phyloP scores from a whole-genome alignment of 371 early-diverging fungal species.

The Circinella umbellata region DNA sequence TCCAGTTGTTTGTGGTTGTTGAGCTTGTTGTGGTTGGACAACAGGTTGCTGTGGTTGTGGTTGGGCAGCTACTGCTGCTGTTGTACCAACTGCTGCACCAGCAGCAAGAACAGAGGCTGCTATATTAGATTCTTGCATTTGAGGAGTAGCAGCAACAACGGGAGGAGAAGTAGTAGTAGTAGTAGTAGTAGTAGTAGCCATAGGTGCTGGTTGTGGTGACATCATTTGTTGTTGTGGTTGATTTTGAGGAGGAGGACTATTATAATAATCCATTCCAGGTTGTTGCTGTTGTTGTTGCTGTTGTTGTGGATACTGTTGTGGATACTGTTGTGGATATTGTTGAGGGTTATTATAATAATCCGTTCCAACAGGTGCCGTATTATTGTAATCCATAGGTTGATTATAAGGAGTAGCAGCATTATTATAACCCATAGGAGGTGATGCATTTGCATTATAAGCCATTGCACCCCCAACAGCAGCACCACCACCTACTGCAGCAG shows the following conservation, averaged over 20 bases:
- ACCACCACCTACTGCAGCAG: background rate
- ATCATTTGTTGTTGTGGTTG: slow-evolving; percentile 9
- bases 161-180: background rate
- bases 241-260: background rate
- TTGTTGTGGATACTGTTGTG: background rate
- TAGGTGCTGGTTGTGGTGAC: background rate
- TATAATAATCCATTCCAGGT: background rate
- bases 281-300: background rate
- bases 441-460: background rate
- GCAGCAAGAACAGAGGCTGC: slow-evolving; percentile 6
- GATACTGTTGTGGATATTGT: background rate
- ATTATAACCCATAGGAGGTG: background rate
- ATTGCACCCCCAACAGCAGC: slow-evolving; percentile 6
- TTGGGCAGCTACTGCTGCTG: background rate
- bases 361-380: background rate
- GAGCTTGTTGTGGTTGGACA: background rate
- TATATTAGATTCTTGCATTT: background rate
- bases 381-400: slow-evolving; percentile 4
- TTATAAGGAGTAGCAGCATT: background rate
- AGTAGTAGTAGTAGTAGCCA: background rate
- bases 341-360: background rate
- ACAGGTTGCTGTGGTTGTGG: slow-evolving; percentile 2
- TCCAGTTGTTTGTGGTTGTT: slow-evolving; percentile 2
- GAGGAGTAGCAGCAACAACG: background rate
- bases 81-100: slow-evolving; percentile 3